Evolutionary conservation across 345 rosid species (phyloP), one percentile per base, ranked within the genome.

Genomic region (Schrenkiella parvula): DNA sequence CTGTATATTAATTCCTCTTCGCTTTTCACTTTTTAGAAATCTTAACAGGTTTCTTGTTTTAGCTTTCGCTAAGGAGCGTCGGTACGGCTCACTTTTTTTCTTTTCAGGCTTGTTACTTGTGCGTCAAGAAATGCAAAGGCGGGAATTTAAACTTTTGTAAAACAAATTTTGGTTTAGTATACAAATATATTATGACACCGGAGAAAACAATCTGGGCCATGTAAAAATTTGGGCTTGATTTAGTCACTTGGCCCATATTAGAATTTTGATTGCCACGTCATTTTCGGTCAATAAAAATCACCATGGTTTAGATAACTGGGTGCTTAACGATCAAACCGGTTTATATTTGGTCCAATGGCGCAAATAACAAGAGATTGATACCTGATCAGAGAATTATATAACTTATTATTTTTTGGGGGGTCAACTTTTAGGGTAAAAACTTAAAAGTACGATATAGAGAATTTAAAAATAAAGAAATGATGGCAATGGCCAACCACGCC

Each of bases 401-500:
- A 47, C n/a, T 9, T 9, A 10, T 50, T 50, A 13, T 14, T 59
- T 38, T 1, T 64, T 41, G 15, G 14, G 68, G n/a, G 28, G 53
- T 63, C 69, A 62, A 71, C 61, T 42, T 32, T 13, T 52, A 52
- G 17, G 44, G 64, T 31, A 12, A 64, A 51, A 53, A 63, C 47
- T 42, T 15, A 3, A 8, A 29, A 9, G 35, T 41, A 52, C 22
- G 42, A 41, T 62, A 11, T 10, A 9, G 26, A 62, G 13, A 17
- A n/a, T n/a, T 62, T 31, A 1, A 22, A 22, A 39, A 42, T 44
- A 64, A 34, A 73, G 43, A 66, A 74, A 50, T 38, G 46, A 32
- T 66, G 66, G 51, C 39, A 52, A 60, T 22, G 56, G 73, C 60
- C 69, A 68, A 52, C 79, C 64, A 75, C 68, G 13, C n/a, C n/a